These are phyloP conservation scores for Sclerotiophoma versabilis DNA, from an alignment of 2,329 filamentous ascomycete species.

Conservation along the genomic window DNA sequence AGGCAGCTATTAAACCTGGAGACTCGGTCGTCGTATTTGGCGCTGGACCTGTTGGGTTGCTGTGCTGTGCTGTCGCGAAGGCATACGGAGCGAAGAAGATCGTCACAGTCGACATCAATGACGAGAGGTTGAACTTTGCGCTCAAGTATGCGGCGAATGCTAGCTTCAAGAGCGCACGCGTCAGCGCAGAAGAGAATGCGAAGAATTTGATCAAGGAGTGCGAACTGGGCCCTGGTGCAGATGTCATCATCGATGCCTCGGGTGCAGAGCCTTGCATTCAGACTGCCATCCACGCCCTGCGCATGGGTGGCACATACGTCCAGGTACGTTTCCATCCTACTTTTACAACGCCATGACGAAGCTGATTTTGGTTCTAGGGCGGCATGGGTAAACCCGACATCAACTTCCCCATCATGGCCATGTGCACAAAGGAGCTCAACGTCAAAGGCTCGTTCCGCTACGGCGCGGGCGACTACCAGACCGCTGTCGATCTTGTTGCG, in stretches of 20 bases:
- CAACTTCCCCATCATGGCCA: constrained; percentile 87
- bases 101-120: constrained; percentile 87
- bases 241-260: constrained; percentile 57
- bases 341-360: background rate
- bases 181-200: constrained; percentile 73
- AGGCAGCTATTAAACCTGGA: constrained; percentile 53
- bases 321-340: constrained; percentile 37
- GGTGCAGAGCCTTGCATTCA: constrained; percentile 59
- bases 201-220: constrained; percentile 68
- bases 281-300: constrained; percentile 57
- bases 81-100: constrained; percentile 86
- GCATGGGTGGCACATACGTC: constrained; percentile 58
- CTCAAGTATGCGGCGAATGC: constrained; percentile 73
- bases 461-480: constrained; percentile 83
- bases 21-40: constrained; percentile 58
- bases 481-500: constrained; percentile 79
- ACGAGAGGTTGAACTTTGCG: constrained; percentile 80
- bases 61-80: constrained; percentile 84
- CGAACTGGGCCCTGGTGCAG: constrained; percentile 63
- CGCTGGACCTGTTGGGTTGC: constrained; percentile 72
- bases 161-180: constrained; percentile 67
- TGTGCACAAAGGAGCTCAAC: constrained; percentile 89
- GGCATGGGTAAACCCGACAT: constrained; percentile 92
- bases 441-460: constrained; percentile 91
- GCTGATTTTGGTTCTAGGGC: constrained; percentile 30